phyloP scores from a whole-genome alignment of 2,329 filamentous ascomycete genomes.

The Fusarium euwallaceae region DNA sequence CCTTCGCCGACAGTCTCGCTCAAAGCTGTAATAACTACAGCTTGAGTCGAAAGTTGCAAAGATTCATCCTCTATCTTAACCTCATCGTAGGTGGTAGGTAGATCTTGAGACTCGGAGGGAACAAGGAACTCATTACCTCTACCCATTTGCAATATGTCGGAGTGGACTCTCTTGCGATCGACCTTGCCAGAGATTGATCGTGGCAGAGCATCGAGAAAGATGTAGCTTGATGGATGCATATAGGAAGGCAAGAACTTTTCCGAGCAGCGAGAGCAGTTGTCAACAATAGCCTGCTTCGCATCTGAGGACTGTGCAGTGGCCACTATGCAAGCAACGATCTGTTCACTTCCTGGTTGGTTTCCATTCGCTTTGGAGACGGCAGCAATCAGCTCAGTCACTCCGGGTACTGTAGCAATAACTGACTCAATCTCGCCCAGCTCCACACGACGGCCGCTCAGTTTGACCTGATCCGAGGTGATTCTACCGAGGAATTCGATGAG shows the following conservation, averaged over 20 bases:
- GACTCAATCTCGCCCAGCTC: slow-evolving; percentile 78
- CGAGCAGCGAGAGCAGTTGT: neutral
- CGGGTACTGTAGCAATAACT: neutral
- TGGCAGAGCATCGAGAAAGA: slow-evolving; percentile 1
- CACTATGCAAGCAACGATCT: slow-evolving; percentile 7
- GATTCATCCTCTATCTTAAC: neutral
- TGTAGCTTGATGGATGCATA: slow-evolving; percentile 10
- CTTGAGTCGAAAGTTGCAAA: neutral
- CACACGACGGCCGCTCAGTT: slow-evolving; percentile 79
- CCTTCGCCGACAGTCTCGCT: slow-evolving; percentile 1
- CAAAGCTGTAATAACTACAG: neutral
- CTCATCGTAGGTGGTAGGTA: neutral
- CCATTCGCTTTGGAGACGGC: neutral
- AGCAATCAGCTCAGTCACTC: neutral
- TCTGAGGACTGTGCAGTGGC: neutral
- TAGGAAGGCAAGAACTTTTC: slow-evolving; percentile 1
- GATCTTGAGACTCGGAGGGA: neutral
- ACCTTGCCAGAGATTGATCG: slow-evolving; percentile 9
- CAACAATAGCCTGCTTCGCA: slow-evolving; percentile 2
- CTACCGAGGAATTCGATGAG: slow-evolving; percentile 71
- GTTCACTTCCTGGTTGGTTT: neutral
- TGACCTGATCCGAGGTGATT: slow-evolving; percentile 77
- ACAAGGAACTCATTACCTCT: neutral
- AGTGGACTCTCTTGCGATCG: slow-evolving; percentile 8
- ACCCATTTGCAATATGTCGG: neutral